Evolutionary conservation across 1,284 basidiomycete genomes (phyloP), one percentile per base, ranked within the genome.

Genomic region (Pseudozyma flocculosa): DNA sequence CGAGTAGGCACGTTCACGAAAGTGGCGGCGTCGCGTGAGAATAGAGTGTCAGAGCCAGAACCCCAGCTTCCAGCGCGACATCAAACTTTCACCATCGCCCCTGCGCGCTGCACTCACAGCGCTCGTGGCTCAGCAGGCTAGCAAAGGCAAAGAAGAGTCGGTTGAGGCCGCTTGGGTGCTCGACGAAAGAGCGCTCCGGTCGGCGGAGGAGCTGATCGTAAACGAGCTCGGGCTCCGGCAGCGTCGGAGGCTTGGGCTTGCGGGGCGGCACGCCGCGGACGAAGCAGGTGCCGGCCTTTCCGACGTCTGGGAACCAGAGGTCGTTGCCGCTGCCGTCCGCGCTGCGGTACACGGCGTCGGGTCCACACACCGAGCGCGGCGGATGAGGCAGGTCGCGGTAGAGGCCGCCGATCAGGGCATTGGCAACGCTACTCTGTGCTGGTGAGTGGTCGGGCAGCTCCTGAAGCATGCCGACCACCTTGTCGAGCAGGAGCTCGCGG

Each of bases 201-300:
- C 48, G 26, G 18, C 54, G 41, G 15, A 57, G 40, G 2, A 60
- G 48, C 44, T 45, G 41, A 32, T 58, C 54, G 30, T 32, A 58
- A 3, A 61, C 48, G 19, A 61, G 48, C 46, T 58, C 58, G 17
- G 54, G 54, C 23, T 61, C 58, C 7, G 56, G 56, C 44, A 47
- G 38, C 17, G 23, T 29, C 23, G 43, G 46, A 4, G 50, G 24
- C 43, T 61, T 61, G 24, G 43, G 43, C 24, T 46, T 38, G 21
- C 40, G 29, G 7, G 87, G 86, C 60, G 88, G 87, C n/a, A 91
- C 89, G 50, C 86, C 88, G 21, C 58, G 52, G 17, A 87, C 82
- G 75, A 91, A 91, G 0, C 88, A 85, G 3, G 82, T 84, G 24
- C 86, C 84, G 1, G 88, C 86, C 80, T 84, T 85, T 30, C 89